Conservation (phyloP, 1,284 basidiomycete species). For the Boletus mariae region DNA sequence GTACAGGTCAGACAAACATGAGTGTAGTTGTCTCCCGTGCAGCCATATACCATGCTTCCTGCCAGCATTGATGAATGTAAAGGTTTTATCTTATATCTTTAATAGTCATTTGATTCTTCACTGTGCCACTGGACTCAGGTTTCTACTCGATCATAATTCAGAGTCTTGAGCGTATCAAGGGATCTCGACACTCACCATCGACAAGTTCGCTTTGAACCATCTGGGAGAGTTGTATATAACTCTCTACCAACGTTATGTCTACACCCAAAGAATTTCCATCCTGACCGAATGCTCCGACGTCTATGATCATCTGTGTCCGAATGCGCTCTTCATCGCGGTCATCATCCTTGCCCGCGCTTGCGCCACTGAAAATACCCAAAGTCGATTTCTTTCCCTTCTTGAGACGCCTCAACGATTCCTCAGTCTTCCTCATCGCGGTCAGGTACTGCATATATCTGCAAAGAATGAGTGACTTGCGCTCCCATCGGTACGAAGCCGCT, state of each 20-base stretch:
- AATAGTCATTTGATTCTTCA: neutral
- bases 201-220: slow-evolving; percentile 51
- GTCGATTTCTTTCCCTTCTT: slow-evolving; percentile 81
- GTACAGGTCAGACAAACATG: slow-evolving; percentile 15
- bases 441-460: slow-evolving; percentile 69
- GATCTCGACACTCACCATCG: slow-evolving; percentile 25
- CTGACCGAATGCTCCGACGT: slow-evolving; percentile 77
- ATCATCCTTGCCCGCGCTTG: slow-evolving; percentile 50
- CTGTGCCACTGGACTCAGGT: slow-evolving; percentile 12
- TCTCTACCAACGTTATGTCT: slow-evolving; percentile 49
- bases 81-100: slow-evolving; percentile 7
- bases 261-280: slow-evolving; percentile 74
- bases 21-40: slow-evolving; percentile 56
- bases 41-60: slow-evolving; percentile 57
- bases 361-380: slow-evolving; percentile 72
- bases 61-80: slow-evolving; percentile 35
- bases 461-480: slow-evolving; percentile 3
- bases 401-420: slow-evolving; percentile 80
- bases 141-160: slow-evolving; percentile 12
- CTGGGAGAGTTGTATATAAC: slow-evolving; percentile 55
- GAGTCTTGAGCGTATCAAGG: neutral
- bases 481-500: slow-evolving; percentile 10
- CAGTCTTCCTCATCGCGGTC: slow-evolving; percentile 83
- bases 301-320: slow-evolving; percentile 79
- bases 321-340: slow-evolving; percentile 78